Conservation (phyloP, 805 yeast genomes). For the Cyberlindnera petersonii region DNA sequence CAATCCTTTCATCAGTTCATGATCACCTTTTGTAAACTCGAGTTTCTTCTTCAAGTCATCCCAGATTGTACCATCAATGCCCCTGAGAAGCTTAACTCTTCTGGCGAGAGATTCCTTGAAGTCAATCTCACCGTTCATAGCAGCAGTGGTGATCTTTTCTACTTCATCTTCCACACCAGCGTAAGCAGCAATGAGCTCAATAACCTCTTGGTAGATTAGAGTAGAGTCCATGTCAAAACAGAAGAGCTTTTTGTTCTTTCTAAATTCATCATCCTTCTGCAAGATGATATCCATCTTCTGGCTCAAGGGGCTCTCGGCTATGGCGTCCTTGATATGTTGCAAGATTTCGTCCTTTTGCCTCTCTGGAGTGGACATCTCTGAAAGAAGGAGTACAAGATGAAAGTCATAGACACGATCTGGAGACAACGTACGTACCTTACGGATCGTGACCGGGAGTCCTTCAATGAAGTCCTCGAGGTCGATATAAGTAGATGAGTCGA, state of each 20-base stretch:
- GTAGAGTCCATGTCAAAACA: slow-evolving; percentile 99
- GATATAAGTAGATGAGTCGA: slow-evolving; percentile 20
- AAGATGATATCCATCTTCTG: slow-evolving; percentile 39
- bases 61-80: slow-evolving; percentile 76
- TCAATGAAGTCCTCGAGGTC: slow-evolving; percentile 27
- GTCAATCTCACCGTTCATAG: slow-evolving; percentile 96
- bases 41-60: slow-evolving; percentile 69
- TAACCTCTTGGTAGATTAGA: slow-evolving; percentile 91
- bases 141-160: slow-evolving; percentile 82
- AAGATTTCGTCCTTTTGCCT: slow-evolving; percentile 16
- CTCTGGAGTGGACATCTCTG: slow-evolving; percentile 19
- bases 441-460: slow-evolving; percentile 30
- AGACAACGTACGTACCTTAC: slow-evolving; percentile 29
- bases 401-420: slow-evolving; percentile 39
- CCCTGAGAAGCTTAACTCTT: slow-evolving; percentile 77
- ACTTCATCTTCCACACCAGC: slow-evolving; percentile 90
- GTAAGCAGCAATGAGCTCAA: slow-evolving; percentile 89
- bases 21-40: slow-evolving; percentile 80
- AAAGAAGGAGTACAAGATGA: slow-evolving; percentile 16
- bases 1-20: slow-evolving; percentile 61
- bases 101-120: slow-evolving; percentile 74
- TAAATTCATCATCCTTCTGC: slow-evolving; percentile 34
- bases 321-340: slow-evolving; percentile 11
- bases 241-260: slow-evolving; percentile 48
- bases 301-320: slow-evolving; percentile 17